A percentile compares a stretch with the other conserved stretches of the same genome.
phyloP scores from a whole-genome alignment of 2,329 filamentous ascomycete genomes.

The Trichoderma koningii region DNA sequence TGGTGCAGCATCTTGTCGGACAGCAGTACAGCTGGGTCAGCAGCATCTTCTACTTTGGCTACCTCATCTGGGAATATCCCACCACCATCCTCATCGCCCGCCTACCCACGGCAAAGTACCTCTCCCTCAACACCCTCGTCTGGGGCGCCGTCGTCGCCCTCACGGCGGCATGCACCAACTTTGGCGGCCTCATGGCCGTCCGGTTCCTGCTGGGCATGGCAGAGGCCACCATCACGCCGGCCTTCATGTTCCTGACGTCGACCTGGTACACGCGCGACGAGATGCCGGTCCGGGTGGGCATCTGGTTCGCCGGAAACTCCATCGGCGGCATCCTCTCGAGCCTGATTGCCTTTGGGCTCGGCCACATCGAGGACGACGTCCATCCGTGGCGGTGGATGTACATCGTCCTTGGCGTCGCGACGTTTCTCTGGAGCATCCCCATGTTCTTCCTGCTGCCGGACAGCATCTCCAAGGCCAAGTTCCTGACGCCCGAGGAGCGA shows the following conservation, averaged over 20 bases:
- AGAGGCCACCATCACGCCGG: slow-evolving; percentile 56
- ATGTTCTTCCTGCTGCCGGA: slow-evolving; percentile 55
- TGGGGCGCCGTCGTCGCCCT: slow-evolving; percentile 51
- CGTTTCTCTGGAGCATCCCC: slow-evolving; percentile 54
- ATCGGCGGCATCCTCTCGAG: slow-evolving; percentile 52
- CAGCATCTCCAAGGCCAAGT: slow-evolving; percentile 56
- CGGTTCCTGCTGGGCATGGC: slow-evolving; percentile 57
- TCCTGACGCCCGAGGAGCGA: slow-evolving; percentile 57
- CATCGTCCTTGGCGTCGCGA: slow-evolving; percentile 54
- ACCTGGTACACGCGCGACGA: slow-evolving; percentile 52
- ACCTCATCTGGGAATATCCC: slow-evolving; percentile 53
- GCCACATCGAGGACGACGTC: slow-evolving; percentile 52
- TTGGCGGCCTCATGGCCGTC: slow-evolving; percentile 49
- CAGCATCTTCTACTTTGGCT: slow-evolving; percentile 47
- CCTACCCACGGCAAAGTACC: slow-evolving; percentile 50
- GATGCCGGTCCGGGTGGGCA: slow-evolving; percentile 55
- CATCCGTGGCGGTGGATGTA: slow-evolving; percentile 61
- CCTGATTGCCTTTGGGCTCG: slow-evolving; percentile 57
- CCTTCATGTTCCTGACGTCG: slow-evolving; percentile 55
- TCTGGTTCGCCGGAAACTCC: slow-evolving; percentile 58
- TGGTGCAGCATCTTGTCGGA: slow-evolving; percentile 35
- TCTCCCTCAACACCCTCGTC: slow-evolving; percentile 49
- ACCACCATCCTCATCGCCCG: slow-evolving; percentile 51
- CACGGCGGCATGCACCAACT: slow-evolving; percentile 49
- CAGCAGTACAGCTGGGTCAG: slow-evolving; percentile 66